A percentile compares a stretch with the other conserved stretches of the same genome.
Evolutionary conservation across 805 yeast species (phyloP).

Genomic region (Yamadazyma tumulicola): DNA sequence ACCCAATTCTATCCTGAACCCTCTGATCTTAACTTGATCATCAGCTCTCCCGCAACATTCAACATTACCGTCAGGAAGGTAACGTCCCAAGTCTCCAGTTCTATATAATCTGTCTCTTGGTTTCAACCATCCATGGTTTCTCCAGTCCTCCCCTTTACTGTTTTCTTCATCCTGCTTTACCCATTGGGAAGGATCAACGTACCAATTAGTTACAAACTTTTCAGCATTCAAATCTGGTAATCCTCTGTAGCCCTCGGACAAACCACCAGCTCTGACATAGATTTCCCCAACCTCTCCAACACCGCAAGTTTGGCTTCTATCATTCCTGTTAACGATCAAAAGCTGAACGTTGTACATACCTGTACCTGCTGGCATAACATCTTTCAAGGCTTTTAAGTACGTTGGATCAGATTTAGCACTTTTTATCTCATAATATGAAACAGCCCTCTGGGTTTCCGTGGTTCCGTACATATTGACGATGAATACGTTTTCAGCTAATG

Average conservation of each 20-base stretch:
- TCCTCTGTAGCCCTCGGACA: conserved; percentile 94
- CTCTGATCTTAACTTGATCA: conserved; percentile 97
- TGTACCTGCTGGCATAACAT: conserved; percentile 96
- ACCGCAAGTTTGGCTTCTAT: conserved; percentile 88
- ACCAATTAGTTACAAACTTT: conserved; percentile 93
- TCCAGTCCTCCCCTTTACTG: conserved; percentile 56
- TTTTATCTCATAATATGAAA: conserved; percentile 86
- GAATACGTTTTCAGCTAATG: conserved; percentile 81
- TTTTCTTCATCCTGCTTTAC: conserved; percentile 46
- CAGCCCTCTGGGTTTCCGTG: conserved; percentile 98
- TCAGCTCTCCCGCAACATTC: conserved; percentile 99
- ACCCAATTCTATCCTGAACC: conserved; percentile 96
- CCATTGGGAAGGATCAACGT: conserved; percentile 66
- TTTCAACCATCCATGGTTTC: conserved; percentile 76
- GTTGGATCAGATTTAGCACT: conserved; percentile 64
- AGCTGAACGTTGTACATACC: conserved; percentile 97
- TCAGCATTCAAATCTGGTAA: conserved; percentile 83
- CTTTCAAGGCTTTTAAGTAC: conserved; percentile 81
- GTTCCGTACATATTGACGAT: conserved; percentile 99
- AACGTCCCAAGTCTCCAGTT: conserved; percentile 97
- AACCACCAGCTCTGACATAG: conserved; percentile 96
- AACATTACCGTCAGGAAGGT: conserved; percentile 94
- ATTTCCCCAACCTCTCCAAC: conserved; percentile 99
- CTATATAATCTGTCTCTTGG: conserved; percentile 95
- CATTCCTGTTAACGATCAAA: conserved; percentile 87